These are phyloP conservation scores for Hysterium pulicare DNA, from an alignment of 2,329 filamentous ascomycete genomes.

Conservation along the genomic window DNA sequence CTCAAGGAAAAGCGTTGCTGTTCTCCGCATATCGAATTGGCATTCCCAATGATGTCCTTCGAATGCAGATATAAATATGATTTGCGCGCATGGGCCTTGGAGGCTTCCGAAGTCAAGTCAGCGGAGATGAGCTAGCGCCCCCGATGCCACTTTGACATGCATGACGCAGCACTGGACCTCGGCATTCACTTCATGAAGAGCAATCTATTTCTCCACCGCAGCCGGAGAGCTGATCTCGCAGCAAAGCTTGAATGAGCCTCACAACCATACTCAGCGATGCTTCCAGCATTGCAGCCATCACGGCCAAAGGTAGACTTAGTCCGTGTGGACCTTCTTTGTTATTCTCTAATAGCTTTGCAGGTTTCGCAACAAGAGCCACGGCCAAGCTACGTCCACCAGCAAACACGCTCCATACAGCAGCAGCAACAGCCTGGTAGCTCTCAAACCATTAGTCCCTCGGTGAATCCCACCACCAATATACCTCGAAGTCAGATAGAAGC, in stretches of 20 bases:
- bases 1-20: constrained; percentile 22
- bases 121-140: too few species aligned
- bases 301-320: constrained; percentile 37
- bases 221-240: too few species aligned
- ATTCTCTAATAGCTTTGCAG: too few species aligned
- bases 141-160: constrained; percentile 19
- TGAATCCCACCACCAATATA: constrained; percentile 4
- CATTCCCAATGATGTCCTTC: not conserved
- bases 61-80: not conserved
- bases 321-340: too few species aligned
- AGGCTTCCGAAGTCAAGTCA: constrained; percentile 18
- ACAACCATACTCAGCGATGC: constrained; percentile 24
- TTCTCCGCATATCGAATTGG: constrained; percentile 30
- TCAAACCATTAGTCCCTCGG: too few species aligned
- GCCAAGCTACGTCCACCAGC: constrained; percentile 18
- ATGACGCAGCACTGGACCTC: not conserved
- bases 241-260: constrained; percentile 10
- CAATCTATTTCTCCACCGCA: too few species aligned
- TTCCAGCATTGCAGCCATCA: constrained; percentile 38
- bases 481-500: constrained; percentile 49
- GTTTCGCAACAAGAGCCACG: constrained; percentile 4
- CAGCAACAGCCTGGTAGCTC: constrained; percentile 17
- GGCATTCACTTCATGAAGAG: too few species aligned
- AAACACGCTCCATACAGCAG: constrained; percentile 18
- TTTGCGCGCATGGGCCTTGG: constrained; percentile 10